phyloP scores from a whole-genome alignment of 257 asterid genomes.

The Buddleja alternifolia region DNA sequence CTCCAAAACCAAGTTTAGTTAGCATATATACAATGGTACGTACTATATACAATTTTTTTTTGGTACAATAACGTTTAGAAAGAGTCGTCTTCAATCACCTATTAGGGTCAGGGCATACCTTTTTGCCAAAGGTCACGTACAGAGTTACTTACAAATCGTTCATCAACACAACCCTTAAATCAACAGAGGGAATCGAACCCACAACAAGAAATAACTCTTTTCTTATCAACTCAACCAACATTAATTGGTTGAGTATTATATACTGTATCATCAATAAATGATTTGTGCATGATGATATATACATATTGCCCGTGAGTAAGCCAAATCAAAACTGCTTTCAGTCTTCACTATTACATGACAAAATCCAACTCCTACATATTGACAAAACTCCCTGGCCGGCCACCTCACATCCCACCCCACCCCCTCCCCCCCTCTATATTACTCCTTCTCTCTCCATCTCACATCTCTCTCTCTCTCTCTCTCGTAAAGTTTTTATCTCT shows the following conservation, averaged over 20 bases:
- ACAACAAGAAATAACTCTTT: too few species aligned
- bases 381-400: constrained; percentile 79
- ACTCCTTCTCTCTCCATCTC: constrained; percentile 22
- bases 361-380: constrained; percentile 56
- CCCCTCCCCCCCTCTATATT: not conserved
- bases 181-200: too few species aligned
- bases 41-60: too few species aligned
- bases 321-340: constrained; percentile 52
- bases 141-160: too few species aligned
- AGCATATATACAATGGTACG: not conserved
- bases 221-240: not conserved
- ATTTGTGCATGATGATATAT: constrained; percentile 61
- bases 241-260: too few species aligned
- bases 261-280: too few species aligned
- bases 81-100: too few species aligned
- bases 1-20: not conserved
- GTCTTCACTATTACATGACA: constrained; percentile 51
- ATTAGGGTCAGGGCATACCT: too few species aligned
- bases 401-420: constrained; percentile 50
- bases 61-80: too few species aligned
- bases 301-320: constrained; percentile 59
- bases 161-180: too few species aligned
- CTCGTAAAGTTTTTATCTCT: constrained; percentile 22
- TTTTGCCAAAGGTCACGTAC: too few species aligned
- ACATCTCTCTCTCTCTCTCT: constrained; percentile 9